Base-by-base conservation (phyloP, 1,139 yeast genomes). In the Komagataea norvegica region DNA sequence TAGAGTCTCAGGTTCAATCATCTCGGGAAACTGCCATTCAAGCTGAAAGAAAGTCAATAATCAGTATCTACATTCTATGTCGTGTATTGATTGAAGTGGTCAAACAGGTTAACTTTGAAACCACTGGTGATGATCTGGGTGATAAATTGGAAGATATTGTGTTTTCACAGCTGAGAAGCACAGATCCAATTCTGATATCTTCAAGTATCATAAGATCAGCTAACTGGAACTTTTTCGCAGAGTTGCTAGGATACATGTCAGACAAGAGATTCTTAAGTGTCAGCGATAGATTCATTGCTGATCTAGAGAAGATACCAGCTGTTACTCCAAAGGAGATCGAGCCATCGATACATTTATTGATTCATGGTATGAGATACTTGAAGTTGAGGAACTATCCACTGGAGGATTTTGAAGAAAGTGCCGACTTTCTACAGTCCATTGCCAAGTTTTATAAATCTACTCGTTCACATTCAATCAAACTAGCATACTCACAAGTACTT, bases 181-280 rank as follows among this genome's bases (percentile, higher is more conserved):
- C 95, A 1, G 97, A 91, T 53, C 95, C 96, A 1, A 67, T 71
- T 27, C 55, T 74, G 11, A 71, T 83, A 13, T 65, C 77, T 2
- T 72, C 81, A 5, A 81, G 91, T 25, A 67, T 80, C 21, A 83
- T 88, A 4, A 74, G 95, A 41, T 78, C 93, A 3, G 89, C 96
- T 0, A 93, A 91, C 56, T 91, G 98, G 98, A 84, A 84, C 53
- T 68, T 89, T 25, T 82, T 93, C 59, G 95, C 97, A 0, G 88
- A 86, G 47, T 65, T 93, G 6, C 64, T 93, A 29, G 98, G 98
- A 2, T 80, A 78, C 48, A 88, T 93, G 95, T 85, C 96, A 0
- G 81, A 77, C 34, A 77, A 79, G 44, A 68, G 94, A 38, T 88
- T 93, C 52, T 60, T 86, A 14, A 79, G 88, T 42, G 97, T 93